A percentile compares a stretch with the other conserved stretches of the same genome.
phyloP scores from a whole-genome alignment of 371 early-diverging fungal genomes.

The Entomophthora muscae region DNA sequence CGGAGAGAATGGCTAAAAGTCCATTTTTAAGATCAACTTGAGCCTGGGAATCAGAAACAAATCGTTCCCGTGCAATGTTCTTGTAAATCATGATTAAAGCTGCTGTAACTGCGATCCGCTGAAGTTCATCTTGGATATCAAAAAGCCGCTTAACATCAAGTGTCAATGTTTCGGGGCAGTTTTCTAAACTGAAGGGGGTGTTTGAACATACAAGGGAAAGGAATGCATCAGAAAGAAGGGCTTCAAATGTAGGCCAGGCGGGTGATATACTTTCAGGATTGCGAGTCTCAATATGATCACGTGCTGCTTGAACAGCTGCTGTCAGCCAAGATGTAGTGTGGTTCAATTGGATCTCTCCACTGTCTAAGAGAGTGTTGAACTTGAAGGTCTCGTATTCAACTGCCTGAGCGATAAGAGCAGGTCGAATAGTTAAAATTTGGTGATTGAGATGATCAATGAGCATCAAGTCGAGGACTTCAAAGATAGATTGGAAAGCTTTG shows the following conservation, averaged over 20 bases:
- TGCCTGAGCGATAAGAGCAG: constrained; percentile 37
- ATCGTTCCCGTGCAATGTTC: constrained; percentile 25
- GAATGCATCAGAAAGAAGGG: constrained; percentile 42
- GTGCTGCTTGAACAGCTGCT: constrained; percentile 16
- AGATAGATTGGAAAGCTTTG: constrained; percentile 22
- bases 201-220: constrained; percentile 27
- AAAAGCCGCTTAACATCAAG: constrained; percentile 40
- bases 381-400: constrained; percentile 46
- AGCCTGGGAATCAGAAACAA: constrained; percentile 7
- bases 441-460: constrained; percentile 55
- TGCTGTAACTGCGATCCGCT: constrained; percentile 41
- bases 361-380: constrained; percentile 28
- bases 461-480: constrained; percentile 47
- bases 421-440: constrained; percentile 35
- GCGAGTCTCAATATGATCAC: constrained; percentile 24
- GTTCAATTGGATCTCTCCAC: constrained; percentile 21
- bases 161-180: constrained; percentile 46
- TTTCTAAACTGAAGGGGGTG: constrained; percentile 14
- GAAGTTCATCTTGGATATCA: constrained; percentile 41
- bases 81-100: constrained; percentile 46
- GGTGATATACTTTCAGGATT: constrained; percentile 30
- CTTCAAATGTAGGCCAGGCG: constrained; percentile 21
- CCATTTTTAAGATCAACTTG: constrained; percentile 18
- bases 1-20: constrained; percentile 31
- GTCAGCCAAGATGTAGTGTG: constrained; percentile 36